Evolutionary conservation across 148 eudicot species (phyloP).

Genomic region (Rheum nobile): DNA sequence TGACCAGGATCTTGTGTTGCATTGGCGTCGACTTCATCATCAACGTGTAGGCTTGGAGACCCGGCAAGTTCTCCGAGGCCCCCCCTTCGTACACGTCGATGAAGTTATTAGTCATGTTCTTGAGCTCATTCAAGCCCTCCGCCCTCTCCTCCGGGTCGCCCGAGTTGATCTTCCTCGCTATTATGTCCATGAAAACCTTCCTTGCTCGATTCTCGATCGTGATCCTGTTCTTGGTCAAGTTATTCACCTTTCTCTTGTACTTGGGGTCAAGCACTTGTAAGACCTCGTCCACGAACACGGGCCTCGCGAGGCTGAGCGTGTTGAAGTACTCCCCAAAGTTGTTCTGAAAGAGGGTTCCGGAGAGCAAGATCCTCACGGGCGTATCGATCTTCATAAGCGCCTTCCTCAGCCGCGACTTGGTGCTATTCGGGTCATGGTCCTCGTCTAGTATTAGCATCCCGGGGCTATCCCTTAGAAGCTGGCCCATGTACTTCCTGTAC

Average conservation of each 20-base stretch:
- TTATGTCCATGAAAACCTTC: constrained; percentile 71
- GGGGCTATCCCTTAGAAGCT: constrained; percentile 68
- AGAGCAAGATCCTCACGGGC: constrained; percentile 62
- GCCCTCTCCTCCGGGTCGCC: constrained; percentile 38
- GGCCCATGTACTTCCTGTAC: constrained; percentile 75
- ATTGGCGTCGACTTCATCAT: constrained; percentile 86
- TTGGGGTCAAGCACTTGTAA: constrained; percentile 65
- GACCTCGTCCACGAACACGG: constrained; percentile 69
- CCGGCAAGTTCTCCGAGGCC: constrained; percentile 68
- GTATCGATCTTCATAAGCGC: constrained; percentile 80
- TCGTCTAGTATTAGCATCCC: constrained; percentile 84
- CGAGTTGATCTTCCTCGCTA: constrained; percentile 63
- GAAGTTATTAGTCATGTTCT: constrained; percentile 63
- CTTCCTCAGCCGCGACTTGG: constrained; percentile 79
- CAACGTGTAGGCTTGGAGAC: constrained; percentile 72
- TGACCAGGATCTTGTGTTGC: constrained; percentile 56
- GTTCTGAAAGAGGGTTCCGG: constrained; percentile 89
- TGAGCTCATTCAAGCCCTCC: constrained; percentile 57
- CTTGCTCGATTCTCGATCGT: constrained; percentile 79
- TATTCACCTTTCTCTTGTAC: constrained; percentile 56
- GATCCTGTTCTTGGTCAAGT: constrained; percentile 33
- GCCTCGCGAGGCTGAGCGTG: constrained; percentile 84
- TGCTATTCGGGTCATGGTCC: constrained; percentile 95
- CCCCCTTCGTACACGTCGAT: constrained; percentile 91
- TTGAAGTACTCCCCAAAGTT: constrained; percentile 95